A percentile compares a stretch with the other conserved stretches of the same genome.
Evolutionary conservation across 1,139 yeast genomes (phyloP).

Genomic region (Scheffersomyces cryptocercus): DNA sequence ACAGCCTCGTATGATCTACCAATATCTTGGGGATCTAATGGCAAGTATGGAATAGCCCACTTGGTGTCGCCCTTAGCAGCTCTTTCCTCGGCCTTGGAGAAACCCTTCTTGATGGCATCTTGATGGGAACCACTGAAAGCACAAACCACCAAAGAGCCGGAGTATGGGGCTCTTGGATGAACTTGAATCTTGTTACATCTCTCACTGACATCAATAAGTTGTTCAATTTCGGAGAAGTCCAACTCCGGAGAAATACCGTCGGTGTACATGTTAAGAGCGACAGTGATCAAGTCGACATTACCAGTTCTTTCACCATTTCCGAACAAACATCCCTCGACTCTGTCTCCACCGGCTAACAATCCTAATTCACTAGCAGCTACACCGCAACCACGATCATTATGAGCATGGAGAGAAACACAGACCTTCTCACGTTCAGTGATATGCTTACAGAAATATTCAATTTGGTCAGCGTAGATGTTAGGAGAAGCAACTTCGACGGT

Average conservation of each 20-base stretch:
- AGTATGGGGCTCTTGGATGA: slow-evolving; percentile 51
- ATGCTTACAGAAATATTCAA: slow-evolving; percentile 45
- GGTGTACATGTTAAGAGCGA: slow-evolving; percentile 50
- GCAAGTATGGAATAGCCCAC: slow-evolving; percentile 51
- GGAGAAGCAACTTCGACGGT: slow-evolving; percentile 53
- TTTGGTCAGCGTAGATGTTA: slow-evolving; percentile 52
- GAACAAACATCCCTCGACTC: slow-evolving; percentile 52
- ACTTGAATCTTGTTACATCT: slow-evolving; percentile 49
- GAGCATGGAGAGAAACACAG: slow-evolving; percentile 49
- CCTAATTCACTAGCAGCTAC: slow-evolving; percentile 54
- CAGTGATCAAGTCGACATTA: slow-evolving; percentile 49
- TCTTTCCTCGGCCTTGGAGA: slow-evolving; percentile 29
- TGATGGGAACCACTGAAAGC: slow-evolving; percentile 54
- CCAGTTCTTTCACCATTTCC: slow-evolving; percentile 56
- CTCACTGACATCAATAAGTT: slow-evolving; percentile 44
- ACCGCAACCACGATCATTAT: slow-evolving; percentile 53
- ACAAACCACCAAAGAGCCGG: slow-evolving; percentile 50
- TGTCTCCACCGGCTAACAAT: slow-evolving; percentile 50
- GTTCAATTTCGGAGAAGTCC: slow-evolving; percentile 44
- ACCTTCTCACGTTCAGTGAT: slow-evolving; percentile 47
- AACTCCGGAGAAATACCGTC: slow-evolving; percentile 47
- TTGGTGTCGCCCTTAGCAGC: slow-evolving; percentile 21
- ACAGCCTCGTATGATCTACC: slow-evolving; percentile 55
- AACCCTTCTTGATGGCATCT: slow-evolving; percentile 53
- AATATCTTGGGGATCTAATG: slow-evolving; percentile 51